Percentiles rank a stretch among this genome's conserved stretches.
Conservation (phyloP, 495 filamentous ascomycete species). For the Neurospora sp. region DNA sequence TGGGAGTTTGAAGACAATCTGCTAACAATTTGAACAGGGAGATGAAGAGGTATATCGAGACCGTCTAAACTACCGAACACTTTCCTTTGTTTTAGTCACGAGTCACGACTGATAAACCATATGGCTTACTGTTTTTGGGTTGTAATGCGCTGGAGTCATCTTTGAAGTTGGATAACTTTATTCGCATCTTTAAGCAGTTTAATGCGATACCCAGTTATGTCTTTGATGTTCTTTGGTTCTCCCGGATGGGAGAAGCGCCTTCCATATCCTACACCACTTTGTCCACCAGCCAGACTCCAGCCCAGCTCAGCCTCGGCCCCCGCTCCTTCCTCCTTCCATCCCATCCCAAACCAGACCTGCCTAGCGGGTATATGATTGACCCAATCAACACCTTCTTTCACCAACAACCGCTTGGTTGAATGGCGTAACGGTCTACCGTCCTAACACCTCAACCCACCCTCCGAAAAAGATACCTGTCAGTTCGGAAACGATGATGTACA, state of each 20-base stretch:
- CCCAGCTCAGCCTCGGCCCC: background rate
- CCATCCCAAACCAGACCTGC: background rate
- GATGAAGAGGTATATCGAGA: slow-evolving; percentile 64
- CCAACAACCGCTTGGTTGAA: background rate
- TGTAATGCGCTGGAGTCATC: background rate
- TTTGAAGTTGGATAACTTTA: background rate
- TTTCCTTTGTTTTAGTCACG: background rate
- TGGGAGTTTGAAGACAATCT: background rate
- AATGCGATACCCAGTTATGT: background rate
- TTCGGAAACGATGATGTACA: background rate
- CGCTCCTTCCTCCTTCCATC: background rate
- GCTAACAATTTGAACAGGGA: slow-evolving; percentile 35
- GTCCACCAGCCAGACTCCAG: background rate
- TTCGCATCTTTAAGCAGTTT: background rate
- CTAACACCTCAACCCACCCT: background rate
- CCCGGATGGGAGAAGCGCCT: background rate
- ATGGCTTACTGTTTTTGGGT: background rate
- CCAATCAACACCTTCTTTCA: background rate
- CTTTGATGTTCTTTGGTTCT: background rate
- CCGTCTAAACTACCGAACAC: slow-evolving; percentile 33
- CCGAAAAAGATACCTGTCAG: background rate
- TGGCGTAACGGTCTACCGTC: background rate
- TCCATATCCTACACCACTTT: background rate
- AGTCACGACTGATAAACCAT: background rate
- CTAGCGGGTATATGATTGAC: background rate